Conservation (phyloP, 495 filamentous ascomycete genomes). For the Penicillium cataractarum region DNA sequence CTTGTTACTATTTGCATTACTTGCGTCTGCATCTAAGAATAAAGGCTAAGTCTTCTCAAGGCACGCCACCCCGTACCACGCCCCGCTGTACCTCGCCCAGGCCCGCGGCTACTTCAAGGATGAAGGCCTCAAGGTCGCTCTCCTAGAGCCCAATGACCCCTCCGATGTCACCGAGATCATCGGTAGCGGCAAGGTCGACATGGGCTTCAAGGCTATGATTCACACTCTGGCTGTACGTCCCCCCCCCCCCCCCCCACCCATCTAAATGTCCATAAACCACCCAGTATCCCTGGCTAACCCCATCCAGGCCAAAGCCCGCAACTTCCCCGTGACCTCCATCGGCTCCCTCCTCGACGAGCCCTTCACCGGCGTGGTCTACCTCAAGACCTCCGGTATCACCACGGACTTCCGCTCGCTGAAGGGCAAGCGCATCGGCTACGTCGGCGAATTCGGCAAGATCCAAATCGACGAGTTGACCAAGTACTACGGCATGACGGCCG, state of each 20-base stretch:
- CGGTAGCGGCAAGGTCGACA: conserved; percentile 69
- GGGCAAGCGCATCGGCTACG: conserved; percentile 71
- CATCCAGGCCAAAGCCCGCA: conserved; percentile 64
- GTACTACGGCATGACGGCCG: conserved; percentile 69
- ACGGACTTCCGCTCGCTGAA: conserved; percentile 63
- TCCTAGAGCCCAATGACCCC: conserved; percentile 73
- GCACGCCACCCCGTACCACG: conserved; percentile 76
- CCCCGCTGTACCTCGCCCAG: conserved; percentile 71
- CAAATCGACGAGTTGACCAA: conserved; percentile 75
- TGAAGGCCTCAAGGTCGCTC: conserved; percentile 70
- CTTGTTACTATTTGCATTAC: conserved; percentile 5
- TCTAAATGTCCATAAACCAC: too few species aligned
- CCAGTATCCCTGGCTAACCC: background rate
- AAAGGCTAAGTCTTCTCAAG: conserved; percentile 44
- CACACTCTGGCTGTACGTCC: conserved; percentile 64
- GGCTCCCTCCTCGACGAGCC: conserved; percentile 72
- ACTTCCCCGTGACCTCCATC: conserved; percentile 69
- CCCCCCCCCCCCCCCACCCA: background rate
- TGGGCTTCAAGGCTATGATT: conserved; percentile 79
- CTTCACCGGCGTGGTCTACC: conserved; percentile 72
- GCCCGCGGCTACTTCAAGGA: conserved; percentile 70
- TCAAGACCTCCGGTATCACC: conserved; percentile 70
- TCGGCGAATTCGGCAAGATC: conserved; percentile 76
- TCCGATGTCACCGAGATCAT: conserved; percentile 75
- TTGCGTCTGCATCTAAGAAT: background rate